phyloP scores from a whole-genome alignment of 805 yeast genomes.

The Barnettozyma vustinii region DNA sequence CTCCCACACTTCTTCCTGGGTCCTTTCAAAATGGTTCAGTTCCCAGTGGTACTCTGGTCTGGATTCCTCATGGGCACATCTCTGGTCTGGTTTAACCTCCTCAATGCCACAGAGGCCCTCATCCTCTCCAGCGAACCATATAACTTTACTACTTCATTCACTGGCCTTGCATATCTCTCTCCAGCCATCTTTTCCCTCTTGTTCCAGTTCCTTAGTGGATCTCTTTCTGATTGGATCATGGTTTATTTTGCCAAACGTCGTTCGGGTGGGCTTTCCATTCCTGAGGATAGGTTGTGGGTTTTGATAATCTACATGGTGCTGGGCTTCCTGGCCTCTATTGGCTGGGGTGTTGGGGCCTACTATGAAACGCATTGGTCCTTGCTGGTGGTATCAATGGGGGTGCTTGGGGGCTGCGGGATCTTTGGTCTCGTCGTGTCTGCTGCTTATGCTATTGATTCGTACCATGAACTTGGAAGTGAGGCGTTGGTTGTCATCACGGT shows the following conservation, averaged over 20 bases:
- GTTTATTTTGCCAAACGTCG: constrained; percentile 42
- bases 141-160: constrained; percentile 39
- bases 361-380: constrained; percentile 51
- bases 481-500: constrained; percentile 54
- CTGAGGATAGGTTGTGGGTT: constrained; percentile 58
- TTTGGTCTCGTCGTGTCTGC: constrained; percentile 47
- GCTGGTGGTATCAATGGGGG: constrained; percentile 47
- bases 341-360: constrained; percentile 63
- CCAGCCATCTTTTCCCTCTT: constrained; percentile 44
- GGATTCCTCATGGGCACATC: constrained; percentile 49
- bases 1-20: constrained; percentile 29
- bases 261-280: constrained; percentile 42
- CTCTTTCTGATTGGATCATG: constrained; percentile 44
- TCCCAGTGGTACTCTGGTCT: constrained; percentile 54
- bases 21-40: constrained; percentile 36
- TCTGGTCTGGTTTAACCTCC: constrained; percentile 42
- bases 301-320: constrained; percentile 39
- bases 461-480: constrained; percentile 46
- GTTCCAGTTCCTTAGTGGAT: constrained; percentile 42
- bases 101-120: constrained; percentile 44
- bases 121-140: constrained; percentile 41
- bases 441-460: constrained; percentile 53
- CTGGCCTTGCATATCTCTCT: constrained; percentile 48
- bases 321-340: constrained; percentile 48
- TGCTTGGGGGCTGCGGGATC: constrained; percentile 48